phyloP scores from a whole-genome alignment of 768 basidiomycete species.

The Termitomyces heimii region DNA sequence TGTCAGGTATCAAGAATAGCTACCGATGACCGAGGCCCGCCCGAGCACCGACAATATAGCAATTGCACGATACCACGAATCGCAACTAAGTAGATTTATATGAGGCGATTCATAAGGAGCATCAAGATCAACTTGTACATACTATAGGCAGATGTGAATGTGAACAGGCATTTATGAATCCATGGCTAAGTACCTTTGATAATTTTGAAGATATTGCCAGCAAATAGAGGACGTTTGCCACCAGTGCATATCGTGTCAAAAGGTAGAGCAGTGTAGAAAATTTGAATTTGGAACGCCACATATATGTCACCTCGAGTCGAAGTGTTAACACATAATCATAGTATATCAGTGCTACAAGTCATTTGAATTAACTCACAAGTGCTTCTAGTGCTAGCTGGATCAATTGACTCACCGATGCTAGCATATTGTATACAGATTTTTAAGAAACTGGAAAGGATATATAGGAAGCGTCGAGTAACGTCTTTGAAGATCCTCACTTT shows the following conservation, averaged over 20 bases:
- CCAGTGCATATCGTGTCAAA: constrained; percentile 21
- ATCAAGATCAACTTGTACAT: not conserved
- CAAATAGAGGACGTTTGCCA: constrained; percentile 21
- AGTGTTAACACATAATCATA: constrained; percentile 24
- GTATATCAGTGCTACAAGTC: not conserved
- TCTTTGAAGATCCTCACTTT: not conserved
- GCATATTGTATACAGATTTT: constrained; percentile 2
- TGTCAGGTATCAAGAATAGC: not conserved
- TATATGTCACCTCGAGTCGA: constrained; percentile 17
- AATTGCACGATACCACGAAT: constrained; percentile 10
- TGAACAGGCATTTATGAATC: not conserved
- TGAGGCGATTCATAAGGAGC: too few species aligned
- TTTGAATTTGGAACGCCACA: constrained; percentile 19
- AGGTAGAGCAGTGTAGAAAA: constrained; percentile 19
- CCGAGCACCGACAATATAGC: constrained; percentile 8
- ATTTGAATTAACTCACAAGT: not conserved
- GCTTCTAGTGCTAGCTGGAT: not conserved
- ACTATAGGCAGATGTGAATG: not conserved
- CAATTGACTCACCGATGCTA: not conserved
- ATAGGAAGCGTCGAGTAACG: not conserved
- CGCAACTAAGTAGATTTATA: constrained; percentile 5
- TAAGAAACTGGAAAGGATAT: not conserved
- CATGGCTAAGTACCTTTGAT: constrained; percentile 5
- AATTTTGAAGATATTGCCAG: constrained; percentile 14
- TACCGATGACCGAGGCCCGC: constrained; percentile 15